phyloP scores from a whole-genome alignment of 176 grass and related monocot species.

The Zizania latifolia region DNA sequence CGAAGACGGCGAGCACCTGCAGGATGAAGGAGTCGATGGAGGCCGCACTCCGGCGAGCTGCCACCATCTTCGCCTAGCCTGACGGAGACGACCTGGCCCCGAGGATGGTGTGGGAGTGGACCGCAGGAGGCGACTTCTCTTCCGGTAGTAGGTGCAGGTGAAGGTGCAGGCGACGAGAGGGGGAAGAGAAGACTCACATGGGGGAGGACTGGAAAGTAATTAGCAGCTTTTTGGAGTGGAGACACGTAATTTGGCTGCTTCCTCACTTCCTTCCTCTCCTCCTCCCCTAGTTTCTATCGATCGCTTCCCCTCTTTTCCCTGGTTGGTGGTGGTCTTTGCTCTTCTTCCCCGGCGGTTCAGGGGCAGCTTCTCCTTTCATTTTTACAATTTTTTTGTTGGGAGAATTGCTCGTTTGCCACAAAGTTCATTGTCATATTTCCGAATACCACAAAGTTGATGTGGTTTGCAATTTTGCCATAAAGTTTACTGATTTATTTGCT shows the following conservation, averaged over 20 bases:
- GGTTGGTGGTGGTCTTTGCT: conserved; percentile 31
- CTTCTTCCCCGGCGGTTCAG: too few species aligned
- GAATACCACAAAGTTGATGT: too few species aligned
- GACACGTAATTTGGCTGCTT: background rate
- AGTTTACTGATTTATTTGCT: too few species aligned
- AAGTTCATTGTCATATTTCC: too few species aligned
- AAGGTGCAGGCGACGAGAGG: too few species aligned
- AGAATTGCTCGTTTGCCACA: too few species aligned
- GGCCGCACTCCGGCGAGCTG: conserved; percentile 39
- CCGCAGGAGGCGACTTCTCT: background rate
- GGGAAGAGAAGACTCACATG: conserved; percentile 29
- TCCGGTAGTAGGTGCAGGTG: conserved; percentile 38
- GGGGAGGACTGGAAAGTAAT: conserved; percentile 36
- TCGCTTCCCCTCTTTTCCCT: background rate
- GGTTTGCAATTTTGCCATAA: too few species aligned
- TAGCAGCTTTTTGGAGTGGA: conserved; percentile 9
- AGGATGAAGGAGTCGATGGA: background rate
- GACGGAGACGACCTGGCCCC: conserved; percentile 7
- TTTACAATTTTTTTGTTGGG: too few species aligned
- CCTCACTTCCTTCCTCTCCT: too few species aligned
- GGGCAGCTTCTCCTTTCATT: too few species aligned
- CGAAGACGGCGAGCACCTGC: conserved; percentile 20
- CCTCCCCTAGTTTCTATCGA: background rate
- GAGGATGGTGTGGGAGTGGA: background rate
- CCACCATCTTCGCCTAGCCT: conserved; percentile 41